phyloP scores from a whole-genome alignment of 2,329 filamentous ascomycete species.

The Fusarium stilboides region DNA sequence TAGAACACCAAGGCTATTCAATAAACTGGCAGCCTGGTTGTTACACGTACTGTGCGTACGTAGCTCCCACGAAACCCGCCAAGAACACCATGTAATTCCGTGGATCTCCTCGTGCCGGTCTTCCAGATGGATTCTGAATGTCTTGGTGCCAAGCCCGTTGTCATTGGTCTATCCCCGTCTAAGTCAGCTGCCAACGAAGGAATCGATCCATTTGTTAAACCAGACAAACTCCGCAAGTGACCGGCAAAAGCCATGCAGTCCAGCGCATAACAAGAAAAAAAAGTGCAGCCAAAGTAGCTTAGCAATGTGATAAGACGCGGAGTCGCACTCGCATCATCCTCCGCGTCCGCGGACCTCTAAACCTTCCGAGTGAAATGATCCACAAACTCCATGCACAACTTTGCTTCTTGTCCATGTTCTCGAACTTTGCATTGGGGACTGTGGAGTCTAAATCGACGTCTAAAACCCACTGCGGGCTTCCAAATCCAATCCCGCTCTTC shows the following conservation, averaged over 20 bases:
- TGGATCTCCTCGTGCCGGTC: conserved; percentile 33
- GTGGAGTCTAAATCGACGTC: conserved; percentile 21
- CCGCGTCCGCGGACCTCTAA: conserved; percentile 23
- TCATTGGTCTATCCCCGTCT: conserved; percentile 9
- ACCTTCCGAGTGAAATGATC: not conserved
- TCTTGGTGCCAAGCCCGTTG: conserved; percentile 11
- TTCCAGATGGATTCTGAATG: conserved; percentile 15
- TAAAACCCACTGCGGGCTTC: conserved; percentile 16
- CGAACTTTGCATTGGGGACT: conserved; percentile 20
- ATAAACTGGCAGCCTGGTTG: conserved; percentile 1
- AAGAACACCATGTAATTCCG: conserved; percentile 20
- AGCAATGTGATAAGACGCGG: conserved; percentile 10
- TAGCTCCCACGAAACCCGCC: conserved; percentile 3
- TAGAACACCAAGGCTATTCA: not conserved
- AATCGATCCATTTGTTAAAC: conserved; percentile 12
- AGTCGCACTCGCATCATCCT: conserved; percentile 8
- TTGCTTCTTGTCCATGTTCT: conserved; percentile 8
- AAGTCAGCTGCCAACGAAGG: conserved; percentile 5
- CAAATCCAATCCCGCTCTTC: conserved; percentile 15
- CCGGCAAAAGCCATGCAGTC: not conserved
- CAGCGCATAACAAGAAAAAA: not conserved
- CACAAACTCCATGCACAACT: not conserved
- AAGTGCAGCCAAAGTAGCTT: not conserved
- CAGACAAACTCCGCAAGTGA: conserved; percentile 10
- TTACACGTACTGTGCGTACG: conserved; percentile 7